These are phyloP conservation scores for Intubia oerlemansii DNA, from an alignment of 2,329 filamentous ascomycete species.

Conservation along the genomic window DNA sequence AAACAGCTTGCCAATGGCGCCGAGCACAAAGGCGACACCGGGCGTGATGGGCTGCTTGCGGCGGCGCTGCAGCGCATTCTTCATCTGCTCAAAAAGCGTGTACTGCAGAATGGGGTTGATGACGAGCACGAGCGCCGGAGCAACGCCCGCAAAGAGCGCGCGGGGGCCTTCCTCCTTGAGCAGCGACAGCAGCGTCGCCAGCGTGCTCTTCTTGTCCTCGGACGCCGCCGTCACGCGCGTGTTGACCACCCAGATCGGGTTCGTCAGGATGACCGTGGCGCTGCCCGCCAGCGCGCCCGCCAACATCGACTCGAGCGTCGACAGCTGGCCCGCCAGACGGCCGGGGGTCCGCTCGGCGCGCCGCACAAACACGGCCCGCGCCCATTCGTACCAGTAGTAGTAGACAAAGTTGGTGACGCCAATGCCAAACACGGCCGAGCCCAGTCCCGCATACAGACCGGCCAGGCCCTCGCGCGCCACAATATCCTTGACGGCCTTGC, in stretches of 20 bases:
- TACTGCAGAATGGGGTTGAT: conserved; percentile 98
- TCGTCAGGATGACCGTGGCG: conserved; percentile 87
- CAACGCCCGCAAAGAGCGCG: conserved; percentile 77
- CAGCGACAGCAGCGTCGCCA: conserved; percentile 62
- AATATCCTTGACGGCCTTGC: conserved; percentile 67
- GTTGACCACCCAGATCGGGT: conserved; percentile 98
- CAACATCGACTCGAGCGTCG: conserved; percentile 82
- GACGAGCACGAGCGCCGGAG: conserved; percentile 81
- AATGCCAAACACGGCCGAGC: conserved; percentile 91
- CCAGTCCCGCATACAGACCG: conserved; percentile 81
- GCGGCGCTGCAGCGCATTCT: conserved; percentile 59
- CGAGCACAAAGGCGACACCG: conserved; percentile 72
- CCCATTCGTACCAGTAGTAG: conserved; percentile 99
- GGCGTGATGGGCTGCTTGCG: conserved; percentile 50
- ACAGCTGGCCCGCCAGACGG: conserved; percentile 60
- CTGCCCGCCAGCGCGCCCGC: conserved; percentile 85
- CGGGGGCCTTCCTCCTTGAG: conserved; percentile 65
- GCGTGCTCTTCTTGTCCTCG: conserved; percentile 26
- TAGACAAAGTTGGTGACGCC: conserved; percentile 98
- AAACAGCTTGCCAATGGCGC: conserved; percentile 82
- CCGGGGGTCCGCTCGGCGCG: conserved; percentile 37
- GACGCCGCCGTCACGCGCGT: conserved; percentile 73
- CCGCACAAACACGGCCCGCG: conserved; percentile 63
- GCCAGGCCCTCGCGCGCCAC: conserved; percentile 75
- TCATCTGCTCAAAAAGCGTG: conserved; percentile 95